Conservation (phyloP, 345 rosid species). For the Erucastrum elatum region DNA sequence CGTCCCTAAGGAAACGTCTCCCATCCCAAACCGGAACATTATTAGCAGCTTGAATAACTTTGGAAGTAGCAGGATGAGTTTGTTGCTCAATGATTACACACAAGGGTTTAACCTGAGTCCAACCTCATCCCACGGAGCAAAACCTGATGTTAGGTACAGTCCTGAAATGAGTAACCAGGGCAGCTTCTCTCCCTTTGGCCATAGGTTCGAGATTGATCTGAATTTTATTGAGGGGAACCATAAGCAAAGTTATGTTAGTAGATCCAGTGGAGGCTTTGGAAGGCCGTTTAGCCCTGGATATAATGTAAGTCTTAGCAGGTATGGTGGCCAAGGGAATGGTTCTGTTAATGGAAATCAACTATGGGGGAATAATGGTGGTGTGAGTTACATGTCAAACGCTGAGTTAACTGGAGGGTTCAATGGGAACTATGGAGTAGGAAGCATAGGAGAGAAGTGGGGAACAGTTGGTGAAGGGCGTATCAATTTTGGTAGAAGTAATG, state of each 20-base stretch:
- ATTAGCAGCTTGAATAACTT: not conserved
- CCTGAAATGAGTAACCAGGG: not conserved
- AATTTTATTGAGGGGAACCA: not conserved
- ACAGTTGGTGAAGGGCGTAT: conserved; percentile 15
- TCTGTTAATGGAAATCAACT: conserved; percentile 1
- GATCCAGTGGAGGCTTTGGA: not conserved
- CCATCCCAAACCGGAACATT: not conserved
- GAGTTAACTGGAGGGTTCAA: conserved; percentile 1
- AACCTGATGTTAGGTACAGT: not conserved
- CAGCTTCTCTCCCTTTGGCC: conserved; percentile 15
- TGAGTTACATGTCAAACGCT: not conserved
- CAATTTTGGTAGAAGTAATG: not conserved
- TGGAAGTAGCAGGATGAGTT: not conserved
- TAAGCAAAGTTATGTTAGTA: not conserved
- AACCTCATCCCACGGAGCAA: not conserved
- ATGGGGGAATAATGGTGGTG: conserved; percentile 2
- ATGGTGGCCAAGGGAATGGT: conserved; percentile 4
- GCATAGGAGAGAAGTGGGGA: conserved; percentile 15
- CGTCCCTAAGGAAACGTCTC: conserved; percentile 11
- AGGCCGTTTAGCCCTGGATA: conserved; percentile 12
- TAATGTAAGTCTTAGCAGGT: conserved; percentile 2
- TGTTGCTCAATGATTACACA: conserved; percentile 2
- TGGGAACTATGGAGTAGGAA: conserved; percentile 3
- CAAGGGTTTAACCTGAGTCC: conserved; percentile 5
- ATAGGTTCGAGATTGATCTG: conserved; percentile 1